Conservation (phyloP, 176 grass and related monocot genomes). For the Aegilops sharonensis region DNA sequence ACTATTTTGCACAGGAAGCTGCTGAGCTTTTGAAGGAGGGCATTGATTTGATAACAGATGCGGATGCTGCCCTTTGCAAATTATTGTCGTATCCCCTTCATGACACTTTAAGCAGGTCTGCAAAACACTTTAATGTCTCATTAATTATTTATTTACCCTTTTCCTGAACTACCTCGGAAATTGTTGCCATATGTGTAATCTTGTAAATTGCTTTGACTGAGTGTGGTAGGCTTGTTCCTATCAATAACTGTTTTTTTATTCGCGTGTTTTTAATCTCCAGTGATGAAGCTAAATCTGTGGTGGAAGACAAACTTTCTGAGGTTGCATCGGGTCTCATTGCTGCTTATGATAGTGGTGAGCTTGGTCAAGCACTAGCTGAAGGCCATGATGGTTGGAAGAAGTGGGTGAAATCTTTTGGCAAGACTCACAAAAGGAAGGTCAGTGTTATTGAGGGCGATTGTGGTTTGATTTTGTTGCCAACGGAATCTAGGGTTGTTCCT, state of each 20-base stretch:
- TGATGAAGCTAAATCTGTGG: constrained; percentile 74
- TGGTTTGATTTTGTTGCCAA: constrained; percentile 5
- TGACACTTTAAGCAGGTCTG: constrained; percentile 74
- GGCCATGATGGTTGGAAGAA: constrained; percentile 78
- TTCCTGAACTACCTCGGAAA: neutral
- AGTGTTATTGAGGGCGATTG: constrained; percentile 18
- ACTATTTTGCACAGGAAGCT: constrained; percentile 58
- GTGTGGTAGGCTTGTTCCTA: neutral
- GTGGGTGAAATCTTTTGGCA: constrained; percentile 89
- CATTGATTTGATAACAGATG: constrained; percentile 88
- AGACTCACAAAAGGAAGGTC: constrained; percentile 78
- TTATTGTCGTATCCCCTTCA: constrained; percentile 88
- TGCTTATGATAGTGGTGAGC: constrained; percentile 74
- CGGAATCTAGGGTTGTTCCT: neutral
- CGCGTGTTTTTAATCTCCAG: constrained; percentile 41
- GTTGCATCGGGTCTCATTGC: constrained; percentile 61
- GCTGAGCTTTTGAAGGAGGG: constrained; percentile 86
- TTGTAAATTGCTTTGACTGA: neutral
- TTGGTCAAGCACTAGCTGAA: constrained; percentile 71
- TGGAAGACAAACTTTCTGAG: constrained; percentile 92
- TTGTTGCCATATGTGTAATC: neutral
- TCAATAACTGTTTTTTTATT: constrained; percentile 2
- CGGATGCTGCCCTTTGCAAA: constrained; percentile 66
- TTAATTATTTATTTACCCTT: neutral
- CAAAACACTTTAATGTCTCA: neutral